phyloP scores from a whole-genome alignment of 2,329 filamentous ascomycete species.

The Claviceps sp. region DNA sequence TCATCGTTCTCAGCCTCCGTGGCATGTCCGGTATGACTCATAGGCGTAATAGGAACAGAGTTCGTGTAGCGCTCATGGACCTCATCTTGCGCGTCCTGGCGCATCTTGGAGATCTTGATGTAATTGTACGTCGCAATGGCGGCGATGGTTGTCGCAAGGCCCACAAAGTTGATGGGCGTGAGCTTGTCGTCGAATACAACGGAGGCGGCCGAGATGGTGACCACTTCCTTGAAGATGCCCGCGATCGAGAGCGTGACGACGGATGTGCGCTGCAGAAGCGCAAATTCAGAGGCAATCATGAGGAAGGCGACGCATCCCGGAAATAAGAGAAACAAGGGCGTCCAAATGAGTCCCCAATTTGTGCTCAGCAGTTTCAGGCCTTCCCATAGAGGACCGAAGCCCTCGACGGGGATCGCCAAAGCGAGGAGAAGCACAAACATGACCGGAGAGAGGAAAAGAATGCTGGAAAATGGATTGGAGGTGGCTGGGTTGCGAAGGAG shows the following conservation, averaged over 20 bases:
- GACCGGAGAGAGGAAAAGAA: constrained; percentile 93
- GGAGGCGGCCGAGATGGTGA: constrained; percentile 83
- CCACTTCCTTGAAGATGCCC: constrained; percentile 97
- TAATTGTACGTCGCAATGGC: constrained; percentile 89
- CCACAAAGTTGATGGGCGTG: constrained; percentile 75
- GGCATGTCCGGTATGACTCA: constrained; percentile 24
- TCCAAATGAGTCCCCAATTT: constrained; percentile 52
- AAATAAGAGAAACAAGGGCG: constrained; percentile 68
- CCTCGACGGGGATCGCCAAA: constrained; percentile 79
- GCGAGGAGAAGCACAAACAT: constrained; percentile 79
- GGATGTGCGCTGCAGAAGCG: constrained; percentile 82
- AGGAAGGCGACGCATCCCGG: constrained; percentile 84
- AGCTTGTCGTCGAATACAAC: constrained; percentile 80
- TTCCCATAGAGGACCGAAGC: constrained; percentile 50
- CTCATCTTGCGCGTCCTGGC: constrained; percentile 51
- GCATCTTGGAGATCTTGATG: constrained; percentile 86
- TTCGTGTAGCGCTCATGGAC: constrained; percentile 30
- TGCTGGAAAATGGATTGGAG: constrained; percentile 89
- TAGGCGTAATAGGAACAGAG: constrained; percentile 18
- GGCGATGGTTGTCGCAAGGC: constrained; percentile 73
- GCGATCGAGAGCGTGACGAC: constrained; percentile 94
- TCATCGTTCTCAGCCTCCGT: constrained; percentile 30
- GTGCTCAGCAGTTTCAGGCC: constrained; percentile 51
- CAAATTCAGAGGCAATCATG: constrained; percentile 95
- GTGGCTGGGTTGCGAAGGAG: constrained; percentile 88